phyloP scores from a whole-genome alignment of 352 stramenopile genomes.

The Pythium dissotocum region DNA sequence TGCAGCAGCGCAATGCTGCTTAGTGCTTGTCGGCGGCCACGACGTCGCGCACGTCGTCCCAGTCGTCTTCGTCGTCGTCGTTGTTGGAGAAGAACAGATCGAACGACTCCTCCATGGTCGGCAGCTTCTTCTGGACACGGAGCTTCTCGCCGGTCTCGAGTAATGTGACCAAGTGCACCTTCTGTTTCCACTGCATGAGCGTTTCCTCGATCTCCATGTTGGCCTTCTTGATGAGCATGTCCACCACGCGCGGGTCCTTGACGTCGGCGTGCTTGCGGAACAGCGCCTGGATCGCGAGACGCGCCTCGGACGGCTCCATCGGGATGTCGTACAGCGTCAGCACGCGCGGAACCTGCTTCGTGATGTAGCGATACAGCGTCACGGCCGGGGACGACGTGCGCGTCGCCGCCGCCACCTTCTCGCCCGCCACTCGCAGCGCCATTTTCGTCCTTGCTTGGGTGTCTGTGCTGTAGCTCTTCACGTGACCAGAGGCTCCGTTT shows the following conservation, averaged over 20 bases:
- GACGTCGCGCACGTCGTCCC: constrained; percentile 49
- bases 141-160: constrained; percentile 67
- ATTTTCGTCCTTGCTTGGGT: constrained; percentile 30
- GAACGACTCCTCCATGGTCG: constrained; percentile 62
- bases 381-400: constrained; percentile 59
- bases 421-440: constrained; percentile 72
- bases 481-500: constrained; percentile 4
- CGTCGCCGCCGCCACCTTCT: constrained; percentile 62
- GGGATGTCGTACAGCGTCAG: constrained; percentile 98
- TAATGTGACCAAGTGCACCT: constrained; percentile 91
- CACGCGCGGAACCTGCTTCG: constrained; percentile 93
- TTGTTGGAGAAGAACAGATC: constrained; percentile 82
- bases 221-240: constrained; percentile 97
- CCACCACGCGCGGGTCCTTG: constrained; percentile 92
- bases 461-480: neutral
- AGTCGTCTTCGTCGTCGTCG: constrained; percentile 72
- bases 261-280: constrained; percentile 95
- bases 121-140: constrained; percentile 42
- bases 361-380: constrained; percentile 89
- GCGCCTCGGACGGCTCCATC: constrained; percentile 90
- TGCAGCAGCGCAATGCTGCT: neutral
- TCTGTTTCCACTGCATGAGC: constrained; percentile 98
- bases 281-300: constrained; percentile 88
- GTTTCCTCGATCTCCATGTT: constrained; percentile 99
- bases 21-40: constrained; percentile 35